Base-by-base conservation (phyloP, 192 early-diverging fungal species). In the Phlyctochytrium arcticum region DNA sequence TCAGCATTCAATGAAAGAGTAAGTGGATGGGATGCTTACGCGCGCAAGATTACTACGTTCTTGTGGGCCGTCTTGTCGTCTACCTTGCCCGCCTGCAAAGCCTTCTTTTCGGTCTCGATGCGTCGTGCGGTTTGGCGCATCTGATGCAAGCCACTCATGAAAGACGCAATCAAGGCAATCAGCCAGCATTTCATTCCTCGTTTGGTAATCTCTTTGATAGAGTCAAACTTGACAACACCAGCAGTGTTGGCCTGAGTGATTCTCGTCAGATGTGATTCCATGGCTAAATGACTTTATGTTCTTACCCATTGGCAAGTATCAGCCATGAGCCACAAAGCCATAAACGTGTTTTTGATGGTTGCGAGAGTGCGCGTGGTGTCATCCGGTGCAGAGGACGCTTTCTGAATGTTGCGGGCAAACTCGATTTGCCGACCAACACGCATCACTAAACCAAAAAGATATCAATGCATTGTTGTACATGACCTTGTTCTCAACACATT, bases 351-450 rank as follows among this genome's bases (percentile, higher is more conserved):
- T 67, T 84, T 88, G 34, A 76, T 71, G 46, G 85, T 62, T 34
- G 77, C 72, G 32, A 71, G 72, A 54, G 55, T 62, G 51, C 80
- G 76, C 30, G 85, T 36, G 37, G 89, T 56, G 54, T 85, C 83
- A 61, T 92, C 90, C 39, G 74, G 78, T 31, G 80, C 56, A 17
- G 75, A 57, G 1, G 74, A 42, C 8, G 76, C 75, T 68, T 88
- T 87, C 51, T 78, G 56, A 48, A 83, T 83, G 46, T 73, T 71
- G 19, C 83, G 79, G 36, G 77, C 71, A 71, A 85, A 84, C 66
- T 90, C 88, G 51, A 90, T 47, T 31, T 87, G 85, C 57, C 87
- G 86, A 42, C 85, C 85, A 53, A 88, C 69, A 47, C 88, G 82
- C 77, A 87, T 83, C 42, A 89, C 84, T 85, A 69, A 6, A 23